Conservation (phyloP, 352 stramenopile genomes). For the Lagenidium giganteum region DNA sequence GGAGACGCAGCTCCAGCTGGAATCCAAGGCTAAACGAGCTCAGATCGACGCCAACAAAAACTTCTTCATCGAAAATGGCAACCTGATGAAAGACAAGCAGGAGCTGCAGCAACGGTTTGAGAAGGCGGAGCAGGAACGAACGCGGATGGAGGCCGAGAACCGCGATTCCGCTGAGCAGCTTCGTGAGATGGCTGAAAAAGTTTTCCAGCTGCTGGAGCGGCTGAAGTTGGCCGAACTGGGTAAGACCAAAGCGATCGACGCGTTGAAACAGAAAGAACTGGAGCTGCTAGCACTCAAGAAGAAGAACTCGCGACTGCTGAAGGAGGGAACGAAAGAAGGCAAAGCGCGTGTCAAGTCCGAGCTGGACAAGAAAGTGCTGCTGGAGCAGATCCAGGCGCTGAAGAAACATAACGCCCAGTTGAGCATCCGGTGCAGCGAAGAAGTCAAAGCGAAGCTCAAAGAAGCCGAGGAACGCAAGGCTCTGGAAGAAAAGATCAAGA, state of each 20-base stretch:
- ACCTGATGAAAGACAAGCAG: constrained; percentile 65
- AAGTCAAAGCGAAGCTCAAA: constrained; percentile 91
- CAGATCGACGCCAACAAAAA: constrained; percentile 93
- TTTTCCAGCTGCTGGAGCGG: constrained; percentile 94
- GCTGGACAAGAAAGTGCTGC: constrained; percentile 91
- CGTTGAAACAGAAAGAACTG: constrained; percentile 92
- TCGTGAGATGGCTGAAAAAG: constrained; percentile 96
- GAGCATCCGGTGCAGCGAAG: constrained; percentile 87
- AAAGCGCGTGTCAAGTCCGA: constrained; percentile 92
- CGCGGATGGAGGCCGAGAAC: constrained; percentile 94
- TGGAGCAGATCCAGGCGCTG: constrained; percentile 92
- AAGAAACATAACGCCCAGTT: constrained; percentile 96
- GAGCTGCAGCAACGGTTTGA: constrained; percentile 85
- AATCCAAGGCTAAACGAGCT: constrained; percentile 88
- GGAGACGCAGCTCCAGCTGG: constrained; percentile 93
- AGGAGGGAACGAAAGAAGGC: constrained; percentile 91
- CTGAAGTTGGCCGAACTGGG: constrained; percentile 94
- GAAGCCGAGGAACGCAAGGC: constrained; percentile 89
- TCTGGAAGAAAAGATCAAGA: constrained; percentile 93
- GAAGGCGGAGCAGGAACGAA: constrained; percentile 88
- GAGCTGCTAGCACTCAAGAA: constrained; percentile 93
- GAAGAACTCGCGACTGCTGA: constrained; percentile 91
- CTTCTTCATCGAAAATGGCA: constrained; percentile 82
- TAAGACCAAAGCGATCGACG: constrained; percentile 95
- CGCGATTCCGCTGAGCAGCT: constrained; percentile 93